phyloP scores from a whole-genome alignment of 768 basidiomycete genomes.

The Kwoniella dendrophila region DNA sequence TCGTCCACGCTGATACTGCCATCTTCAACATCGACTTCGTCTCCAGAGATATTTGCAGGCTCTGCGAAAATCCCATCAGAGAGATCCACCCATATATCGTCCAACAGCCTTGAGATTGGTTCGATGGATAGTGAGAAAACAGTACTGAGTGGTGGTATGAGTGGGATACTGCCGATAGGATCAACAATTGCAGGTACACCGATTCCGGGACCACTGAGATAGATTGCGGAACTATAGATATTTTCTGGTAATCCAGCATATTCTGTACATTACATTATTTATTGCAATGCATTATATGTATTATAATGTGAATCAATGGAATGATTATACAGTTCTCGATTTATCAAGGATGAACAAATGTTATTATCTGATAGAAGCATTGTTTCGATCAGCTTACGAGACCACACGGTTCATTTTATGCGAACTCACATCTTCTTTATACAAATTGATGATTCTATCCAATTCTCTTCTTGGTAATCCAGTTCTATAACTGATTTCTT shows the following conservation, averaged over 20 bases:
- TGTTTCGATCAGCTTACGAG: slow-evolving; percentile 6
- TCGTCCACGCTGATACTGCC: not conserved
- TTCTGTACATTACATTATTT: not conserved
- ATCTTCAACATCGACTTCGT: not conserved
- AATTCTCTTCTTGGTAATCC: slow-evolving; percentile 82
- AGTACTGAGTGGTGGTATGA: no score
- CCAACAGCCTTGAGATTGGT: not conserved
- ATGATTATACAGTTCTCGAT: not conserved
- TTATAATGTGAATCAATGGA: not conserved
- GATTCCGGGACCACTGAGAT: slow-evolving; percentile 5
- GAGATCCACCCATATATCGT: no score
- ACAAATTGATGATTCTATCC: slow-evolving; percentile 78
- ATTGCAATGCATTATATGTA: not conserved
- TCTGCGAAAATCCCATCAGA: not conserved
- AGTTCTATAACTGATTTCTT: slow-evolving; percentile 88
- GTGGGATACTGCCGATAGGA: slow-evolving; percentile 29
- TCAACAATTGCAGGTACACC: slow-evolving; percentile 35
- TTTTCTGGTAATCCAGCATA: not conserved
- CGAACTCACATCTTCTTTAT: slow-evolving; percentile 84
- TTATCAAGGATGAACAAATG: slow-evolving; percentile 43
- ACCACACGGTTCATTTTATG: no score
- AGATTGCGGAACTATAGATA: not conserved
- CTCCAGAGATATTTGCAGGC: not conserved
- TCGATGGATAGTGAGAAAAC: slow-evolving; percentile 4
- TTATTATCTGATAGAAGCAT: slow-evolving; percentile 36